Evolutionary conservation across 108 stramenopile genomes (phyloP).

Genomic region (Pseudonitzschia pungens): DNA sequence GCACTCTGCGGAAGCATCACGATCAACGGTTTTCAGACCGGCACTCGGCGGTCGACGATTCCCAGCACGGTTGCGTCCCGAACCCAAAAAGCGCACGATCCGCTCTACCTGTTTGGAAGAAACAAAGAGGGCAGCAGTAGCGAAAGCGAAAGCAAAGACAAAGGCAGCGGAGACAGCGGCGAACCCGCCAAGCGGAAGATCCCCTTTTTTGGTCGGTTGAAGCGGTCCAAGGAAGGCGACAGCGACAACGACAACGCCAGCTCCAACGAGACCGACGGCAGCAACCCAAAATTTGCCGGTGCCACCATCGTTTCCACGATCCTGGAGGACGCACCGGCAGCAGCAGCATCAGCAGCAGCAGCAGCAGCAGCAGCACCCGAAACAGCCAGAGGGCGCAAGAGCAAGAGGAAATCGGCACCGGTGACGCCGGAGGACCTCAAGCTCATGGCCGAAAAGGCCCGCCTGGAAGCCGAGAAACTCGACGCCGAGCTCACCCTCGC

Average conservation of each 20-base stretch:
- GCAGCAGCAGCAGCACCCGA: neutral
- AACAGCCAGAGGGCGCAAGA: neutral
- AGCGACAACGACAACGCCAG: neutral
- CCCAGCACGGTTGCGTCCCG: neutral
- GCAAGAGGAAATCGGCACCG: conserved; percentile 31
- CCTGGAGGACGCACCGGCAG: neutral
- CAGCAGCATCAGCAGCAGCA: neutral
- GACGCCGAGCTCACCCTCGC: conserved; percentile 64
- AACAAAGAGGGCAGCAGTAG: conserved; percentile 15
- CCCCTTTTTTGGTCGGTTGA: conserved; percentile 19
- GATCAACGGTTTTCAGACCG: too few species aligned
- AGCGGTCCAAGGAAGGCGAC: neutral
- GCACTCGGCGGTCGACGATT: too few species aligned
- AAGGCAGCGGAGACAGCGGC: neutral
- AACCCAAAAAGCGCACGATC: neutral
- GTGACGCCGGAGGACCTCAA: conserved; percentile 25
- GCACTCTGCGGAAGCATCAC: too few species aligned
- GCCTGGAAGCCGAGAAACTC: conserved; percentile 72
- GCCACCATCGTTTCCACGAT: neutral
- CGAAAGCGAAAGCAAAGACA: neutral
- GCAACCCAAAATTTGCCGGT: neutral
- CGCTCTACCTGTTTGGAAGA: conserved; percentile 23
- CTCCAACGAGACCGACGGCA: too few species aligned
- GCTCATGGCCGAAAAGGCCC: conserved; percentile 58
- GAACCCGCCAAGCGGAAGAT: conserved; percentile 8